Conservation (phyloP, 768 basidiomycete species). For the Phanerodontia chrysosporium region DNA sequence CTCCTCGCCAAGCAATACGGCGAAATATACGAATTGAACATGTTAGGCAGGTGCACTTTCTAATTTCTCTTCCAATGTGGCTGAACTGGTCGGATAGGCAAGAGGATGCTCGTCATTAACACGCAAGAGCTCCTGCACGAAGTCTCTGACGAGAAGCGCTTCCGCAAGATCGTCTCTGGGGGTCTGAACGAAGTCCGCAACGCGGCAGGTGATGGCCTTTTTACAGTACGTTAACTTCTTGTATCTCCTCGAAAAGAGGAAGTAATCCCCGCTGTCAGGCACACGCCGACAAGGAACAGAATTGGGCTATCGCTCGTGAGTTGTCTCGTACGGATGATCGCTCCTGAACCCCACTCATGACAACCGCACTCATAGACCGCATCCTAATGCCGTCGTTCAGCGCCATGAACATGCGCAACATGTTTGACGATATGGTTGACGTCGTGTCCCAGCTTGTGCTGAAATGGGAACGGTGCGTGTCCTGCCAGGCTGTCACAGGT, state of each 20-base stretch:
- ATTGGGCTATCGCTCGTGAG: slow-evolving; percentile 44
- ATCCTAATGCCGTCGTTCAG: slow-evolving; percentile 41
- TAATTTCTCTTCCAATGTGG: background rate
- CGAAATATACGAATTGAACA: slow-evolving; percentile 12
- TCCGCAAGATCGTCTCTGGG: slow-evolving; percentile 34
- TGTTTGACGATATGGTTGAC: slow-evolving; percentile 48
- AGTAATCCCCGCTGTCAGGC: slow-evolving; percentile 23
- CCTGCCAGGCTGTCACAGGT: background rate
- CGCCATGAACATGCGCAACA: slow-evolving; percentile 36
- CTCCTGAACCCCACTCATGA: background rate
- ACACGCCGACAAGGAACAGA: slow-evolving; percentile 32
- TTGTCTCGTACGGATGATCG: background rate
- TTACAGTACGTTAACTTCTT: slow-evolving; percentile 26
- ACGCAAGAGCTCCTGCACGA: slow-evolving; percentile 37
- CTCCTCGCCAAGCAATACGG: slow-evolving; percentile 23
- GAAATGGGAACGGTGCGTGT: slow-evolving; percentile 45
- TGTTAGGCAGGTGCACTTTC: slow-evolving; percentile 2
- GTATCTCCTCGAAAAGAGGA: background rate
- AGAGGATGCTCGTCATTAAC: slow-evolving; percentile 26
- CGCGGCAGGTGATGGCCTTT: slow-evolving; percentile 38
- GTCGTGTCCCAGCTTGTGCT: slow-evolving; percentile 38
- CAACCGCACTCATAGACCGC: slow-evolving; percentile 23
- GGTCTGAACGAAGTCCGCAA: slow-evolving; percentile 31
- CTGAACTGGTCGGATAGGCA: background rate
- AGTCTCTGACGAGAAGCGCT: slow-evolving; percentile 39